Base-by-base conservation (phyloP, 495 filamentous ascomycete genomes). In the Tuber microsphaerosporum region DNA sequence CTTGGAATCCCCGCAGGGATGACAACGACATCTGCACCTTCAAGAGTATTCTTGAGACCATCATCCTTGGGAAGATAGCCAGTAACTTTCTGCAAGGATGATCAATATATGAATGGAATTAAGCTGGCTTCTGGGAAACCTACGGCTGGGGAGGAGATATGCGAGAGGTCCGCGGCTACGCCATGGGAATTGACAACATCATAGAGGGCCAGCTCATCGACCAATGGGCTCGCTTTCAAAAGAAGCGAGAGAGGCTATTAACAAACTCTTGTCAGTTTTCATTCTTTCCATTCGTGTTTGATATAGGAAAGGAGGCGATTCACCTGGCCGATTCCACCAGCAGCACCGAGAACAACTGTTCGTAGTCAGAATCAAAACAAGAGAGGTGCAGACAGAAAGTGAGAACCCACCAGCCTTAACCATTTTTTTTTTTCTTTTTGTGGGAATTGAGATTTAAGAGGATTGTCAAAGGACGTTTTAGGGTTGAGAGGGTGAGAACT, bases 141-240 rank as follows among this genome's bases (percentile, higher is more conserved):
- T 89, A 97, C 94, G 79, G 96, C 95, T 73, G 89, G 88, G 56
- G 93, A 92, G 68, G 95, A 97, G 86, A 99, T 98, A 86, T 99
- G 95, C 72, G 95, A 97, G 72, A 99, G 90, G 84, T 99, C 95
- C 76, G 95, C 90, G 65, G 94, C 90, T 75, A 99, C 95, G 84
- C 95, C 95, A 76, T 94, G 94, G 68, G 94, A 96, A 88, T 97
- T 97, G 84, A 97, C 95, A 76, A 98, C 93, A 94, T 98, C 95
- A 88, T 97, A 99, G 78, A 99, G 91, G 72, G 94, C 87, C 83
- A 99, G 91, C 87, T 97, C 92, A 81, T 94, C 90, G 78, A 98
- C 86, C 77, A 94, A 89, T 48, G 93, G 92, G 73, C 87, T 91
- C 75, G 90, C 88, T 89, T 98, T 99, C 80, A 97, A 86, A 81